Conservation (phyloP, 495 filamentous ascomycete species). For the Penicillium paradoxum region DNA sequence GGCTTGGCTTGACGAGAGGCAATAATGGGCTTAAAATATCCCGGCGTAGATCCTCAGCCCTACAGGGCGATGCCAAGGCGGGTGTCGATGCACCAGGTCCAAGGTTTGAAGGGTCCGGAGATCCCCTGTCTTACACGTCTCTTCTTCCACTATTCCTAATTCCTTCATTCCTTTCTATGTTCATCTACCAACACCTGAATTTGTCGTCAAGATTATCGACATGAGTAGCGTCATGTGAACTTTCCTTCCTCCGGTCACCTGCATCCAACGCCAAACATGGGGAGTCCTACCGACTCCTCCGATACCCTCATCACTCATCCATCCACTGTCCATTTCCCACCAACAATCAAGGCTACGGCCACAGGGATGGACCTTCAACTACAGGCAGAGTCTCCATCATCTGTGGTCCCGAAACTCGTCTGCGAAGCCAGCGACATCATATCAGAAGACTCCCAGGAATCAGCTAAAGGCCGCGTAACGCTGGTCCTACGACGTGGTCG, state of each 20-base stretch:
- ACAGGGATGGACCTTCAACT: slow-evolving; percentile 1
- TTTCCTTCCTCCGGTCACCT: not conserved
- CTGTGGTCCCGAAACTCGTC: slow-evolving; percentile 16
- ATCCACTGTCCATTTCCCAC: not conserved
- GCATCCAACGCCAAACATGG: slow-evolving; percentile 5
- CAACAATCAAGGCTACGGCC: not conserved
- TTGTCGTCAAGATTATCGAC: not conserved
- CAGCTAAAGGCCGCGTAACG: slow-evolving; percentile 14
- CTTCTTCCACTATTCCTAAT: not conserved
- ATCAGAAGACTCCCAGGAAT: slow-evolving; percentile 15
- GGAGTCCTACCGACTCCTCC: slow-evolving; percentile 7
- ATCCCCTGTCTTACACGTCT: not conserved
- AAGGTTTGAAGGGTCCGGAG: not conserved
- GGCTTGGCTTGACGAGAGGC: too few species aligned
- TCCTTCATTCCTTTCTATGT: not conserved
- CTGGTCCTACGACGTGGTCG: slow-evolving; percentile 17
- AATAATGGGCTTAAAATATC: not conserved
- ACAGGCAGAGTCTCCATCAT: slow-evolving; percentile 1
- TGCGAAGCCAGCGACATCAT: slow-evolving; percentile 23
- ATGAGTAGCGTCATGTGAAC: slow-evolving; percentile 9
- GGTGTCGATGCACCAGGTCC: slow-evolving; percentile 3
- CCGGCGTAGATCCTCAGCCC: slow-evolving; percentile 17
- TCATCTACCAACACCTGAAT: not conserved
- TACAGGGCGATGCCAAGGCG: slow-evolving; percentile 19
- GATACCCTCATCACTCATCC: slow-evolving; percentile 16